These are phyloP conservation scores for Murraya paniculata DNA, from an alignment of 345 rosid genomes.

Conservation along the genomic window DNA sequence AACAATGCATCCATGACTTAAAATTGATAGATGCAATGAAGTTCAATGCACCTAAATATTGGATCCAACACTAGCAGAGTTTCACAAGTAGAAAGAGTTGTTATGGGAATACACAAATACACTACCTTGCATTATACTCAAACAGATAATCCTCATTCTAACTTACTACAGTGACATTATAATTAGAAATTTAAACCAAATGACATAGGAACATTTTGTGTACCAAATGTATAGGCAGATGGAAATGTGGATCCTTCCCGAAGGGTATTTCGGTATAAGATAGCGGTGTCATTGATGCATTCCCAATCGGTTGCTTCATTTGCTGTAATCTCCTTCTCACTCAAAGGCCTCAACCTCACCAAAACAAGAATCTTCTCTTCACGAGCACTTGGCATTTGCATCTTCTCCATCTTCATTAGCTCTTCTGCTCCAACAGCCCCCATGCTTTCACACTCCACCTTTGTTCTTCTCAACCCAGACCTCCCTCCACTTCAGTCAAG, in stretches of 20 bases:
- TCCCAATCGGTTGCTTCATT: conserved; percentile 95
- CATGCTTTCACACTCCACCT: conserved; percentile 41
- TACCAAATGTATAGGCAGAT: conserved; percentile 86
- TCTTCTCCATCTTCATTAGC: conserved; percentile 66
- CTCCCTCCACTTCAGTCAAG: conserved; percentile 5
- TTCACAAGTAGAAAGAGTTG: neutral
- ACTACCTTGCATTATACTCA: neutral
- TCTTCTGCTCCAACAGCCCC: conserved; percentile 80
- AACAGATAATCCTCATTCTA: neutral
- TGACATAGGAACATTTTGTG: conserved; percentile 14
- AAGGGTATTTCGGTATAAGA: conserved; percentile 85
- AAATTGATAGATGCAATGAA: neutral
- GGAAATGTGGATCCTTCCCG: conserved; percentile 97
- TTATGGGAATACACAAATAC: neutral
- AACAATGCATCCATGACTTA: neutral
- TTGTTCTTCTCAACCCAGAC: conserved; percentile 23
- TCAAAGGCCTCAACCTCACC: conserved; percentile 95
- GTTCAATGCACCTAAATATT: neutral
- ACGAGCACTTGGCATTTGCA: conserved; percentile 50
- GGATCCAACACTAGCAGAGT: neutral
- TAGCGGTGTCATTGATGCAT: conserved; percentile 80
- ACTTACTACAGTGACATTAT: neutral
- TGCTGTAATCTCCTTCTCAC: conserved; percentile 69
- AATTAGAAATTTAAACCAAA: neutral
- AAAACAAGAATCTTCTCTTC: conserved; percentile 91